These are phyloP conservation scores for Aspergillus carbonarius DNA, from an alignment of 2,329 filamentous ascomycete species.

Conservation along the genomic window DNA sequence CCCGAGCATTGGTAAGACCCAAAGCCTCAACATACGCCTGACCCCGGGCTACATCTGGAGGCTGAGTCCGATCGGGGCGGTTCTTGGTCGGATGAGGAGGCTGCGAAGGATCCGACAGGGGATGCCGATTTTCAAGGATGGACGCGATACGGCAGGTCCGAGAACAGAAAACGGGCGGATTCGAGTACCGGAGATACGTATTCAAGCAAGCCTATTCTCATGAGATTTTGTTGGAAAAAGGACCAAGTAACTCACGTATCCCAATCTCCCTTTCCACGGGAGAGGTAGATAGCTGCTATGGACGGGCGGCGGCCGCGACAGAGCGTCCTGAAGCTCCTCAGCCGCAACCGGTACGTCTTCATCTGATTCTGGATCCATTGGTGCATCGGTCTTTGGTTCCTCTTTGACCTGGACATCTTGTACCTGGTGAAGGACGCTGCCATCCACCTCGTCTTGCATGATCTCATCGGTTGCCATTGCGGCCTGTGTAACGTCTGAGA, in stretches of 20 bases:
- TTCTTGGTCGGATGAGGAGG: constrained; percentile 85
- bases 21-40: constrained; percentile 72
- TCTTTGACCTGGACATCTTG: background rate
- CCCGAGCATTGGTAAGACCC: constrained; percentile 76
- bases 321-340: constrained; percentile 59
- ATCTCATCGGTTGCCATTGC: background rate
- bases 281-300: constrained; percentile 81
- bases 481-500: background rate
- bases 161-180: constrained; percentile 83
- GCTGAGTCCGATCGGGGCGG: constrained; percentile 71
- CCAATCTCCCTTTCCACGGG: constrained; percentile 85
- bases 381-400: constrained; percentile 20
- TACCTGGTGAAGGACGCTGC: background rate
- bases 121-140: constrained; percentile 84
- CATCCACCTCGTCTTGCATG: background rate
- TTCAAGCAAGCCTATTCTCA: constrained; percentile 75
- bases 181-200: constrained; percentile 80
- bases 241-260: constrained; percentile 65
- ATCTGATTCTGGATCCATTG: constrained; percentile 55
- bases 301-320: constrained; percentile 69
- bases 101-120: constrained; percentile 70
- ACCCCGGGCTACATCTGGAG: constrained; percentile 66
- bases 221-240: background rate
- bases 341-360: constrained; percentile 53
- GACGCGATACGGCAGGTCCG: constrained; percentile 88